Evolutionary conservation across 1,284 basidiomycete species (phyloP), one percentile per base, ranked within the genome.

Genomic region (Athelia sp.): DNA sequence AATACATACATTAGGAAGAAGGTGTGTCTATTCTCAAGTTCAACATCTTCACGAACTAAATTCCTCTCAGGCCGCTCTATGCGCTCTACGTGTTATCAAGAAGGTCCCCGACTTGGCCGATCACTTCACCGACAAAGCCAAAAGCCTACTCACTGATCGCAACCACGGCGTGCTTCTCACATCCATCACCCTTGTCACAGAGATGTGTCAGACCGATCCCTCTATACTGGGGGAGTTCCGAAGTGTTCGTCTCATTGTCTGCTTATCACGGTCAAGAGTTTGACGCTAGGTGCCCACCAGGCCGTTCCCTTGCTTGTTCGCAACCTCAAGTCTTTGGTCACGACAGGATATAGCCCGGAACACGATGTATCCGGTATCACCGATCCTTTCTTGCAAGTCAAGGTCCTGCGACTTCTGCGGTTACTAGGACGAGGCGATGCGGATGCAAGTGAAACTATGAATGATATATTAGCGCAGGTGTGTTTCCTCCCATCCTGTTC

Each of bases 1-100:
- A 99, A 99, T 69, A 93, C 96, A 6, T 99, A 99, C 70, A 98
- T 99, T 56, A 90, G 97, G 50, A 98, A 98, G 70, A 99, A 99
- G 85, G 94, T 91, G 55, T 45, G 72, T 52, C 15, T 36, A 18
- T 22, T 48, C 11, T 38, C 36, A 15, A 43, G 32, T 42, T 24
- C 14, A 35, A 40, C 23, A 44, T 29, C 24, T 45, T 19, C 49
- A 10, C 22, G 43, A 43, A 43, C 50, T 54, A 52, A 40, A 40
- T 32, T 52, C 49, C 38, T 6, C 13, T 13, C 26, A 97, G 92
- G 96, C 97, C 43, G 90, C 96, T 3, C 79, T 99, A 14, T 99
- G 97, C 68, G 97, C 96, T n/a, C 78, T 98, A 49, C 82, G 97
- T 35, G 91, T 99, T 50, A 86, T 99, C 46, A 92, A 94, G 66